Base-by-base conservation (phyloP, 2,329 filamentous ascomycete genomes). In the Lasiodiplodia citricola region DNA sequence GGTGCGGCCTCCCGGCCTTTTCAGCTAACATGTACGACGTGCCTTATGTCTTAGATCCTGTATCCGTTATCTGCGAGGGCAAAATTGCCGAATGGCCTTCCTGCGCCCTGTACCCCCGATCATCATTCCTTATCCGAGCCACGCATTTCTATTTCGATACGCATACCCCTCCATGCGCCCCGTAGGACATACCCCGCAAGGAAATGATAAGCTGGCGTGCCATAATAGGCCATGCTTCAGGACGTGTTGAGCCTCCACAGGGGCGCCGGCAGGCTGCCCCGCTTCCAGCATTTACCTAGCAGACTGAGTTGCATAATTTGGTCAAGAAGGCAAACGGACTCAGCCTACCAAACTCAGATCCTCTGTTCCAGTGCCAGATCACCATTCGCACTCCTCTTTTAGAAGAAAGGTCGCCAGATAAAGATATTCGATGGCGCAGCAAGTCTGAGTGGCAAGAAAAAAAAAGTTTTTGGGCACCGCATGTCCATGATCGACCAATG, bases 71-170 rank as follows among this genome's bases (percentile, higher is more conserved):
- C 47, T 38, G 31, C 44, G 25, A 37, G 47, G 44, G 38, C 18
- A 52, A 51, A 41, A 18, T 14, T n/a, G 60, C 60, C 60, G 44
- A 64, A 52, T 63, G 25, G 44, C 28, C 31, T 21, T 47, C 13
- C 28, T 64, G 47, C 31, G 47, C 41, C 60, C 25, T 52, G 60
- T 52, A 38, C 44, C n/a, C n/a, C 44, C 4, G 47, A 37, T 10
- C 21, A 64, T 41, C 47, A n/a, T 51, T 52, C 28, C 57, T 16
- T 10, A 50, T 37, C 37, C 44, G 16, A 50, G 41, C 18, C 11
- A 10, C 10, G 44, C 18, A 64, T 64, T 62, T 64, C 60, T 64
- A 64, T 64, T 52, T 64, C 31, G 60, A 35, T 31, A 64, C 21
- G 28, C 2, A 6, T n/a, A 47, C 21, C 58, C 58, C 14, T 28